phyloP scores from a whole-genome alignment of 2,329 filamentous ascomycete genomes.

The Diplodia mutila region DNA sequence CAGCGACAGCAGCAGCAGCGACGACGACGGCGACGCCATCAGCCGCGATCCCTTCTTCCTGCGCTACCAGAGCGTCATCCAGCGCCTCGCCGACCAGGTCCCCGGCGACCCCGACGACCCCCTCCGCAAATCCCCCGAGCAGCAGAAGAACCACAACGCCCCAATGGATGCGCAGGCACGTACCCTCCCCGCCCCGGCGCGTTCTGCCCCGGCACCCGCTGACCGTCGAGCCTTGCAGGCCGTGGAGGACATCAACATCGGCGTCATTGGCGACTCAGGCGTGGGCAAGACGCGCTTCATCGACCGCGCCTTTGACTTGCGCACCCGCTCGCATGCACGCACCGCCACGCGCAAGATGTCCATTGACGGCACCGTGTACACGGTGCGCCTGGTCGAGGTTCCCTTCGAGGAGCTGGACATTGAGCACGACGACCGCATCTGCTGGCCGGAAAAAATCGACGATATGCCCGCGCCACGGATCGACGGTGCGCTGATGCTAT shows the following conservation, averaged over 20 bases:
- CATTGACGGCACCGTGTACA: slow-evolving; percentile 58
- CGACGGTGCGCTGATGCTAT: slow-evolving; percentile 82
- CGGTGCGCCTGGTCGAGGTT: slow-evolving; percentile 63
- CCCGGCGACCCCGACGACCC: slow-evolving; percentile 10
- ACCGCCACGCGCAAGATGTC: slow-evolving; percentile 55
- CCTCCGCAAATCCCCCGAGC: slow-evolving; percentile 4
- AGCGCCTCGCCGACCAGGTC: slow-evolving; percentile 31
- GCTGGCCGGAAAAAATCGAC: slow-evolving; percentile 61
- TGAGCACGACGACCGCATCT: slow-evolving; percentile 55
- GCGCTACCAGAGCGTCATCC: slow-evolving; percentile 39
- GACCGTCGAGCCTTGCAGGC: slow-evolving; percentile 8
- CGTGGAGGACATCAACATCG: slow-evolving; percentile 61
- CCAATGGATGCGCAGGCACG: slow-evolving; percentile 24
- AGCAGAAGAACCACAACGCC: slow-evolving; percentile 27
- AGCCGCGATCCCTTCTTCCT: slow-evolving; percentile 47
- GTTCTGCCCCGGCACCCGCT: slow-evolving; percentile 28
- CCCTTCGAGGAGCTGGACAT: slow-evolving; percentile 56
- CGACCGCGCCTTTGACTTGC: slow-evolving; percentile 58
- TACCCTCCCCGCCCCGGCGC: slow-evolving; percentile 5
- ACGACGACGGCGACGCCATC: slow-evolving; percentile 36
- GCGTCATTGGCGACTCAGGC: slow-evolving; percentile 57
- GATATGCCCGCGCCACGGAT: slow-evolving; percentile 74
- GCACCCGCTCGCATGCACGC: neutral
- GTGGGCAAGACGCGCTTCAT: slow-evolving; percentile 66
- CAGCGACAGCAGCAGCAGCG: slow-evolving; percentile 29